Conservation (phyloP, 2,329 filamentous ascomycete species). For the Hypoxylon sp. region DNA sequence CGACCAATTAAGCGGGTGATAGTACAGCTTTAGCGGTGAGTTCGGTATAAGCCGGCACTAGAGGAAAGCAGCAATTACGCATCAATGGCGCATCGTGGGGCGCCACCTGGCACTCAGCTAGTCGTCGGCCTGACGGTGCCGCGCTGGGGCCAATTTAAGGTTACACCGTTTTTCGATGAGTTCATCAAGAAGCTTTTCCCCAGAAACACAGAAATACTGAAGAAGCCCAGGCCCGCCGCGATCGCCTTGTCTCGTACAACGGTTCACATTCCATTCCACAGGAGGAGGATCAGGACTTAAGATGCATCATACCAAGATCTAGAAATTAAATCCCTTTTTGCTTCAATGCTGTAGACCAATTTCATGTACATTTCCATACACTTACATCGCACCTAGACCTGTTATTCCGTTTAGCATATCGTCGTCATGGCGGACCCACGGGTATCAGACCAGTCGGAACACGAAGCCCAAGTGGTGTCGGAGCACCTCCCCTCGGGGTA, state of each 20-base stretch:
- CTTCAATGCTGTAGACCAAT: constrained; percentile 12
- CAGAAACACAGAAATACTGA: neutral
- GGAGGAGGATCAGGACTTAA: constrained; percentile 8
- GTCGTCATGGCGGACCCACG: constrained; percentile 31
- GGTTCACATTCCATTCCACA: constrained; percentile 10
- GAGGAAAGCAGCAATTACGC: neutral
- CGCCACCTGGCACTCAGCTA: constrained; percentile 28
- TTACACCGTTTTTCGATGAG: constrained; percentile 38
- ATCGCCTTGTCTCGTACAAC: neutral
- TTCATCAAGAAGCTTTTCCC: constrained; percentile 33
- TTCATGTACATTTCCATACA: constrained; percentile 13
- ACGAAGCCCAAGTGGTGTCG: constrained; percentile 56
- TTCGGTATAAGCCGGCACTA: constrained; percentile 18
- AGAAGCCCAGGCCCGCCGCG: constrained; percentile 7
- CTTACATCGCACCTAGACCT: constrained; percentile 6
- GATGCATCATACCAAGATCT: constrained; percentile 19
- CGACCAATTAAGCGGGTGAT: constrained; percentile 1
- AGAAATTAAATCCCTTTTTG: constrained; percentile 4
- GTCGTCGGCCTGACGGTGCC: constrained; percentile 31
- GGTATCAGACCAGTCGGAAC: constrained; percentile 37
- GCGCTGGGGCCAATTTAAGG: constrained; percentile 25
- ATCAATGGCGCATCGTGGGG: neutral
- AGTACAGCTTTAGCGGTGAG: constrained; percentile 17
- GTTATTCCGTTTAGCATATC: constrained; percentile 1
- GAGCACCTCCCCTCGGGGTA: constrained; percentile 60